These are phyloP conservation scores for Leucoagaricus sp. DNA, from an alignment of 1,284 basidiomycete species.

Conservation along the genomic window DNA sequence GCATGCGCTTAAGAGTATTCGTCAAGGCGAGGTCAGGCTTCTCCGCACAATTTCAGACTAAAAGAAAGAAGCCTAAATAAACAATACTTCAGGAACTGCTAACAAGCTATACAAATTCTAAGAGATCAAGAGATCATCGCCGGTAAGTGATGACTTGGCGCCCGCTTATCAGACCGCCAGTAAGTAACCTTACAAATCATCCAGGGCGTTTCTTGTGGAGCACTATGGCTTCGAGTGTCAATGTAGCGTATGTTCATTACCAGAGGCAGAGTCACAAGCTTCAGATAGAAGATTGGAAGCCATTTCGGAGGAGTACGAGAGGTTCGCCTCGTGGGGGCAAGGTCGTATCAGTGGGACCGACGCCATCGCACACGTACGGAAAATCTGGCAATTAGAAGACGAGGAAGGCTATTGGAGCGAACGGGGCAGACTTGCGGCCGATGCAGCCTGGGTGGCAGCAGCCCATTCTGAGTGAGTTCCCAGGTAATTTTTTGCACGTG, in stretches of 20 bases:
- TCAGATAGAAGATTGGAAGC: conserved; percentile 50
- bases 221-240: conserved; percentile 60
- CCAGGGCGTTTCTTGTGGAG: conserved; percentile 45
- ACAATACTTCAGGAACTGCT: conserved; percentile 50
- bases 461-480: conserved; percentile 59
- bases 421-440: conserved; percentile 59
- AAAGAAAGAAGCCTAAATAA: background rate
- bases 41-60: background rate
- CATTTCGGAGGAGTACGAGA: conserved; percentile 46
- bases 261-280: conserved; percentile 42
- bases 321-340: conserved; percentile 49
- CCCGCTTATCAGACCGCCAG: background rate
- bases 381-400: conserved; percentile 57
- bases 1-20: conserved; percentile 55
- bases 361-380: conserved; percentile 46
- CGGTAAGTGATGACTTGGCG: conserved; percentile 36
- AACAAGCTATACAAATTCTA: conserved; percentile 60
- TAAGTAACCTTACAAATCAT: conserved; percentile 7
- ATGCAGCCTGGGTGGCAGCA: conserved; percentile 57
- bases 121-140: conserved; percentile 48
- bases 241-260: conserved; percentile 56
- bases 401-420: conserved; percentile 66
- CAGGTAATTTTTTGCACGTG: background rate
- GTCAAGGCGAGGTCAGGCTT: conserved; percentile 47
- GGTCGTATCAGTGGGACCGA: conserved; percentile 44